Conservation (phyloP, 768 basidiomycete genomes). For the Coprinopsis cinerea region DNA sequence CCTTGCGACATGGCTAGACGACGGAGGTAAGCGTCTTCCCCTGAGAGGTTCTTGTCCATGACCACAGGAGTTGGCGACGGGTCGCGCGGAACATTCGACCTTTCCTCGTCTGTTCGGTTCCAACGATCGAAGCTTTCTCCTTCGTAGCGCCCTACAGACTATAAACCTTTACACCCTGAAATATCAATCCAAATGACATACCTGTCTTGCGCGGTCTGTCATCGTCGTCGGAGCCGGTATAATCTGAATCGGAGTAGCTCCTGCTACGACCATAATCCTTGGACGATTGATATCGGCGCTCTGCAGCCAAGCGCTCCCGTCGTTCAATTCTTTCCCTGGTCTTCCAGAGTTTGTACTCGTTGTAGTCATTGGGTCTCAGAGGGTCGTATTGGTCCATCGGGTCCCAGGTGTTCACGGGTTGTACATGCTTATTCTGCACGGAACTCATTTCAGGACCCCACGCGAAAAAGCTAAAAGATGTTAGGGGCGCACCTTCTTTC, state of each 20-base stretch:
- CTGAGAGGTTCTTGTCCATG: constrained; percentile 46
- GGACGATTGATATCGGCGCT: constrained; percentile 48
- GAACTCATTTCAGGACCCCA: constrained; percentile 6
- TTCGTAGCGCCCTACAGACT: constrained; percentile 45
- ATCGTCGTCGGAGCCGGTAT: constrained; percentile 60
- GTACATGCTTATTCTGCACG: constrained; percentile 53
- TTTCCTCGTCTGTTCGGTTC: constrained; percentile 26
- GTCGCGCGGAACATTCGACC: constrained; percentile 21
- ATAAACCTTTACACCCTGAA: no score
- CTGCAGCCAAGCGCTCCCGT: constrained; percentile 59
- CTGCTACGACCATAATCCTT: constrained; percentile 52
- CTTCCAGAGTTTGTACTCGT: constrained; percentile 81
- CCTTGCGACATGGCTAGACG: constrained; percentile 62
- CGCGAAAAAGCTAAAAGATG: background rate
- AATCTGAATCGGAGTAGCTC: constrained; percentile 64
- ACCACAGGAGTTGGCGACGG: constrained; percentile 28
- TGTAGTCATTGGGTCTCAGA: constrained; percentile 80
- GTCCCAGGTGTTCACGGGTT: constrained; percentile 60
- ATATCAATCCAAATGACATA: constrained; percentile 29
- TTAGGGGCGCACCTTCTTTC: constrained; percentile 60
- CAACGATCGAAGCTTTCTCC: constrained; percentile 43
- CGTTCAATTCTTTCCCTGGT: constrained; percentile 70
- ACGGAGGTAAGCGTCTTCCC: constrained; percentile 77
- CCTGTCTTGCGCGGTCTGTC: constrained; percentile 65
- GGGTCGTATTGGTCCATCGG: constrained; percentile 78